These are phyloP conservation scores for Pythium volutum DNA, from an alignment of 352 stramenopile genomes.

Conservation along the genomic window DNA sequence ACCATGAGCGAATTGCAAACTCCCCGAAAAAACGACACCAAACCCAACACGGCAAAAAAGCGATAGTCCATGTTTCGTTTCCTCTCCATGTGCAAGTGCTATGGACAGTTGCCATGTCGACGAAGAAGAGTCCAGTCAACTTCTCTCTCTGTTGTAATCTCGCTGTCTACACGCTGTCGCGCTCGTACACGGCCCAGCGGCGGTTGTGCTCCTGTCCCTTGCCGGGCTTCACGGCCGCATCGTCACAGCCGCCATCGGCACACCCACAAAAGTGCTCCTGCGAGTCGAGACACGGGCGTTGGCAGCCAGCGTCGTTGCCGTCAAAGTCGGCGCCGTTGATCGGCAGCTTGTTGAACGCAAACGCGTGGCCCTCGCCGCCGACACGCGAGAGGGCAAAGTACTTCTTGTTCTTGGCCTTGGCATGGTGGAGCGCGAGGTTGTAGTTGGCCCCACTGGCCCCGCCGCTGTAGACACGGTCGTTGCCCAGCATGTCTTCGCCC, in stretches of 20 bases:
- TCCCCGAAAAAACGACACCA: no score
- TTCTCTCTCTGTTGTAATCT: no score
- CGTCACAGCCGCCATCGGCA: constrained; percentile 73
- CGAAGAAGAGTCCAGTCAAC: no score
- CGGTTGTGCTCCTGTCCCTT: constrained; percentile 85
- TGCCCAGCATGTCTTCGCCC: constrained; percentile 79
- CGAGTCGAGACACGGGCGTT: constrained; percentile 74
- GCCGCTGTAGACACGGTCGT: constrained; percentile 87
- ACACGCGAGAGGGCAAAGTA: constrained; percentile 86
- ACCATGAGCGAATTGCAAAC: no score
- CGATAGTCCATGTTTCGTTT: no score
- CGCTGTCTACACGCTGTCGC: no score
- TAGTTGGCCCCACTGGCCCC: constrained; percentile 89
- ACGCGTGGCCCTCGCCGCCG: constrained; percentile 83
- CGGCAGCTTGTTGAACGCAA: constrained; percentile 87
- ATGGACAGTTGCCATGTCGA: no score
- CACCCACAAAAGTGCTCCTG: constrained; percentile 81
- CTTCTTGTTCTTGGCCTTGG: constrained; percentile 75
- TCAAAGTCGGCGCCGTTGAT: constrained; percentile 64
- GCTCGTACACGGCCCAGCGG: constrained; percentile 89
- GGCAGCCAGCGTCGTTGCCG: constrained; percentile 79
- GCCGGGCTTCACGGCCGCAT: constrained; percentile 61
- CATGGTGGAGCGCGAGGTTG: constrained; percentile 85
- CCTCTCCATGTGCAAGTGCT: no score
- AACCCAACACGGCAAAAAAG: no score